These are phyloP conservation scores for Pyrrhoderma lamaoense DNA, from an alignment of 1,284 basidiomycete genomes.

Conservation along the genomic window DNA sequence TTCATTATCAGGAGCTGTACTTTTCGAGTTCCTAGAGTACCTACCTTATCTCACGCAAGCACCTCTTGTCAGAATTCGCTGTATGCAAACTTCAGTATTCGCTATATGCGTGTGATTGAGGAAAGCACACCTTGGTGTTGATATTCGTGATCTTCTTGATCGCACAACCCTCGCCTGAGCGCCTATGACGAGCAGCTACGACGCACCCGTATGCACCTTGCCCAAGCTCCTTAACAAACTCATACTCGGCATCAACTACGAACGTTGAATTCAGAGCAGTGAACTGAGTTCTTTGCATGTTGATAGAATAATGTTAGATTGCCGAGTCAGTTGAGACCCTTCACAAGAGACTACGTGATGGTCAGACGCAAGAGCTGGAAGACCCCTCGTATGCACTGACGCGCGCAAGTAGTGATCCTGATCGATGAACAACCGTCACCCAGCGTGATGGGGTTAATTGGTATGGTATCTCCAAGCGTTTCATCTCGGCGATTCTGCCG, in stretches of 20 bases:
- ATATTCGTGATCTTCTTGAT: conserved; percentile 98
- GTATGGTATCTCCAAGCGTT: neutral
- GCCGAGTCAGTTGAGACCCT: neutral
- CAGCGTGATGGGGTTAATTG: neutral
- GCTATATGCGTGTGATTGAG: neutral
- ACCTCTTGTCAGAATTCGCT: conserved; percentile 92
- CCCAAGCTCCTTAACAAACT: conserved; percentile 92
- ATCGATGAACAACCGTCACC: neutral
- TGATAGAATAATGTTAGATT: neutral
- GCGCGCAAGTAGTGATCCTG: neutral
- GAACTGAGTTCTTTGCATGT: conserved; percentile 62
- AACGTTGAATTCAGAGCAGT: conserved; percentile 77
- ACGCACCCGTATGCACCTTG: conserved; percentile 94
- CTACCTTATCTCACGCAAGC: conserved; percentile 86
- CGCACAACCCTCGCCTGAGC: conserved; percentile 85
- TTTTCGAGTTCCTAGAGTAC: neutral
- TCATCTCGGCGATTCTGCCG: neutral
- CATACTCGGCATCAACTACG: conserved; percentile 86
- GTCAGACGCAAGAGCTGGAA: neutral
- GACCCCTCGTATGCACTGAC: neutral
- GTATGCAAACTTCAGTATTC: conserved; percentile 4
- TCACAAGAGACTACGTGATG: neutral
- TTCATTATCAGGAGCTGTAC: neutral
- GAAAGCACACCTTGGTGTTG: conserved; percentile 72
- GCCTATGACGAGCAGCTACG: conserved; percentile 76